Conservation (phyloP, 2,329 filamentous ascomycete genomes). For the Pezicula neosporulosa region DNA sequence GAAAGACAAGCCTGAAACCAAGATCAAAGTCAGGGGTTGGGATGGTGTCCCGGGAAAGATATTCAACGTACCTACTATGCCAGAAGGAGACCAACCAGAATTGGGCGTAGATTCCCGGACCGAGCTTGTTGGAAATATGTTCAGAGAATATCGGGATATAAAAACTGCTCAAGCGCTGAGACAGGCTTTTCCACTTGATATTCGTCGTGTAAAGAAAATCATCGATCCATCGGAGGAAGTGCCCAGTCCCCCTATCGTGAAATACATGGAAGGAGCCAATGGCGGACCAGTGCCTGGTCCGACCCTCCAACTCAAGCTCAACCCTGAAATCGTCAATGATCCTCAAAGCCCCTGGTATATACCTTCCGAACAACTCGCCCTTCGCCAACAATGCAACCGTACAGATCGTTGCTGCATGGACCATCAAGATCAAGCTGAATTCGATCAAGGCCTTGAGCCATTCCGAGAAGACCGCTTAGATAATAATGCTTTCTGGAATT, state of each 20-base stretch:
- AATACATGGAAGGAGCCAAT: no score
- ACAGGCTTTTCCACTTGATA: conserved; percentile 22
- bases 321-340: no score
- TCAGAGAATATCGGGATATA: conserved; percentile 1
- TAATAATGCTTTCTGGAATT: conserved; percentile 17
- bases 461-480: background rate
- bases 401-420: conserved; percentile 1
- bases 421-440: background rate
- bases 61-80: conserved; percentile 23
- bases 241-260: no score
- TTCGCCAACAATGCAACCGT: background rate
- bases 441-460: background rate
- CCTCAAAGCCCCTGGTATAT: background rate
- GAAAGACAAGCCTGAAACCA: background rate
- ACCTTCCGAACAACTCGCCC: background rate
- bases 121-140: conserved; percentile 3
- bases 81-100: conserved; percentile 1
- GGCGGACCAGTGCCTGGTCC: no score
- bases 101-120: conserved; percentile 2
- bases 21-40: conserved; percentile 19
- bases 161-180: background rate
- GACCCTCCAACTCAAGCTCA: no score
- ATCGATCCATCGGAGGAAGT: no score
- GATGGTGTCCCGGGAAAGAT: conserved; percentile 24
- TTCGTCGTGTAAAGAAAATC: conserved; percentile 15